These are phyloP conservation scores for Hypoxylon sp. DNA, from an alignment of 2,329 filamentous ascomycete genomes.

Conservation along the genomic window DNA sequence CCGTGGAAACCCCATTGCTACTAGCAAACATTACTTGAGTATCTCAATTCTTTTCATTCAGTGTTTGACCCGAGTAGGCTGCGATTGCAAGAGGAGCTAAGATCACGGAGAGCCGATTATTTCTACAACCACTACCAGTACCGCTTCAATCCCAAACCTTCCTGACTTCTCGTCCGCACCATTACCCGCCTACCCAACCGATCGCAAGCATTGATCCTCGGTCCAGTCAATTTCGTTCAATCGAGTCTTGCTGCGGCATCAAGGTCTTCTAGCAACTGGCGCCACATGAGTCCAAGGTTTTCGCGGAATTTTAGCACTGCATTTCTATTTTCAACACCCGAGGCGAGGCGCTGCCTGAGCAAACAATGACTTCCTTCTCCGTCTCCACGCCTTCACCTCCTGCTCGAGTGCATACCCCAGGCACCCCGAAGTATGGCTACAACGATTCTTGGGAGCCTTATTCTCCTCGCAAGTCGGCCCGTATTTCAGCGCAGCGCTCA, in stretches of 20 bases:
- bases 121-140: neutral
- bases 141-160: neutral
- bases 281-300: neutral
- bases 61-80: conserved; percentile 2
- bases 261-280: neutral
- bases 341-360: conserved; percentile 7
- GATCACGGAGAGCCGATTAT: neutral
- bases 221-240: neutral
- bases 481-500: conserved; percentile 66
- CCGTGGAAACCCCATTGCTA: conserved; percentile 23
- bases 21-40: conserved; percentile 17
- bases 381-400: conserved; percentile 74
- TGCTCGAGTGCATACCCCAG: conserved; percentile 73
- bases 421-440: conserved; percentile 77
- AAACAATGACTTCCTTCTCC: conserved; percentile 57
- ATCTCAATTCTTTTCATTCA: conserved; percentile 18
- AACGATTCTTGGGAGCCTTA: conserved; percentile 80
- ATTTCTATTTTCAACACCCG: neutral
- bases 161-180: neutral
- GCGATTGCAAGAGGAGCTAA: neutral
- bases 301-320: neutral
- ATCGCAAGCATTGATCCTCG: neutral
- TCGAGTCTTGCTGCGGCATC: neutral
- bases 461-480: conserved; percentile 77
- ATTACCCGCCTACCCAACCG: neutral